A percentile compares a stretch with the other conserved stretches of the same genome.
Conservation (phyloP, 2,329 filamentous ascomycete species). For the Thelonectria discophora region DNA sequence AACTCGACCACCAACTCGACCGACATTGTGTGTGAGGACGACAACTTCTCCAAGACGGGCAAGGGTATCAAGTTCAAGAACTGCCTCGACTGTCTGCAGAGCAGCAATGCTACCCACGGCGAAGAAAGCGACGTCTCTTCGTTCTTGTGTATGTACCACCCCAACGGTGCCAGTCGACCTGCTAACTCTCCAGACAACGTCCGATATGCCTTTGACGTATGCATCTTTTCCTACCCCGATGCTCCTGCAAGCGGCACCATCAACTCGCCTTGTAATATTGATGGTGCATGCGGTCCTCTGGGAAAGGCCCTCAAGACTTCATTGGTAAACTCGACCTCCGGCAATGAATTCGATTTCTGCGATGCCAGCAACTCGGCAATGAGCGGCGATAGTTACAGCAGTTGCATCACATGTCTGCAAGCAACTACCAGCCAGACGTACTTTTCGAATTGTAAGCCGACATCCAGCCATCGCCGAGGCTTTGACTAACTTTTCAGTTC, state of each 20-base stretch:
- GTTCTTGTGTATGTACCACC: constrained; percentile 57
- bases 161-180: background rate
- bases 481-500: constrained; percentile 47
- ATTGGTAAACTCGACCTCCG: background rate
- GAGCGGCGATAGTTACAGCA: constrained; percentile 41
- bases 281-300: constrained; percentile 53
- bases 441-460: constrained; percentile 59
- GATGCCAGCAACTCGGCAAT: constrained; percentile 49
- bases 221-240: constrained; percentile 51
- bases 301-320: constrained; percentile 46
- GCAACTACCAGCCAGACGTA: constrained; percentile 52
- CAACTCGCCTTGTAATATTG: constrained; percentile 55
- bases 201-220: constrained; percentile 58
- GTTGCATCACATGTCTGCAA: constrained; percentile 56
- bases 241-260: constrained; percentile 43
- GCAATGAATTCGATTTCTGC: constrained; percentile 53
- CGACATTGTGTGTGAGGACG: constrained; percentile 59
- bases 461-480: background rate
- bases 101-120: constrained; percentile 52
- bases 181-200: constrained; percentile 55
- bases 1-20: constrained; percentile 52
- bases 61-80: constrained; percentile 57
- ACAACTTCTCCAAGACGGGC: constrained; percentile 48
- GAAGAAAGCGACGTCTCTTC: constrained; percentile 54
- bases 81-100: constrained; percentile 58